Percentiles rank a stretch among this genome's conserved stretches.
phyloP scores from a whole-genome alignment of 768 basidiomycete genomes.

The Tubosaeta brunneosetosa region DNA sequence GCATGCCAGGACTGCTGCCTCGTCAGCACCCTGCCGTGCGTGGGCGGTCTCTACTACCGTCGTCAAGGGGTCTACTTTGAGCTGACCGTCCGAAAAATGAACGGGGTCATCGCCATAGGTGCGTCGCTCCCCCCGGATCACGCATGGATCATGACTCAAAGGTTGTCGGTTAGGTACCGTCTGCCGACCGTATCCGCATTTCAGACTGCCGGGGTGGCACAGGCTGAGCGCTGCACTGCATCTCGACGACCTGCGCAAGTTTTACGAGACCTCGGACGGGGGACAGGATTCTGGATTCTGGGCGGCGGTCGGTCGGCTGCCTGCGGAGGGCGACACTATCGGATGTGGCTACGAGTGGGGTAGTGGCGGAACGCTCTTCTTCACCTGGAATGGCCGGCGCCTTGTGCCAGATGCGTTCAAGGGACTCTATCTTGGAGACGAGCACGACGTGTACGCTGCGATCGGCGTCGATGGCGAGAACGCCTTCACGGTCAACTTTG shows the following conservation, averaged over 20 bases:
- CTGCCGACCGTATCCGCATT: constrained; percentile 60
- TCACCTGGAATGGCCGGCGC: constrained; percentile 57
- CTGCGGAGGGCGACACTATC: constrained; percentile 47
- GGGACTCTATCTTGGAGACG: constrained; percentile 27
- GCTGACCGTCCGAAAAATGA: constrained; percentile 49
- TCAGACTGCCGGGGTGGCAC: constrained; percentile 71
- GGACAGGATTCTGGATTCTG: constrained; percentile 49
- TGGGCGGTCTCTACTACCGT: constrained; percentile 56
- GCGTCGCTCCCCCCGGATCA: background rate
- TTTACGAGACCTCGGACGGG: constrained; percentile 64
- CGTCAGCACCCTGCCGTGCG: constrained; percentile 55
- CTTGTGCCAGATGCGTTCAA: constrained; percentile 49
- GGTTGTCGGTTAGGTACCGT: constrained; percentile 45
- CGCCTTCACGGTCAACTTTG: constrained; percentile 57
- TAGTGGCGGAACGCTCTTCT: constrained; percentile 48
- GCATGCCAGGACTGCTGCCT: constrained; percentile 50
- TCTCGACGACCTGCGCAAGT: constrained; percentile 68
- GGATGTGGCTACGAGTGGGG: constrained; percentile 64
- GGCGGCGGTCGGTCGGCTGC: constrained; percentile 18
- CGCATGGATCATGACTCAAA: background rate
- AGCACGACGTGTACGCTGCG: constrained; percentile 58
- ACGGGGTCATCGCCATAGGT: constrained; percentile 57
- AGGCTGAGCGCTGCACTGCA: constrained; percentile 60
- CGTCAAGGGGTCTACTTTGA: constrained; percentile 65
- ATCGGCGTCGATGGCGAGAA: constrained; percentile 56